phyloP scores from a whole-genome alignment of 192 early-diverging fungal species.

The Dimargaris cristalligena region DNA sequence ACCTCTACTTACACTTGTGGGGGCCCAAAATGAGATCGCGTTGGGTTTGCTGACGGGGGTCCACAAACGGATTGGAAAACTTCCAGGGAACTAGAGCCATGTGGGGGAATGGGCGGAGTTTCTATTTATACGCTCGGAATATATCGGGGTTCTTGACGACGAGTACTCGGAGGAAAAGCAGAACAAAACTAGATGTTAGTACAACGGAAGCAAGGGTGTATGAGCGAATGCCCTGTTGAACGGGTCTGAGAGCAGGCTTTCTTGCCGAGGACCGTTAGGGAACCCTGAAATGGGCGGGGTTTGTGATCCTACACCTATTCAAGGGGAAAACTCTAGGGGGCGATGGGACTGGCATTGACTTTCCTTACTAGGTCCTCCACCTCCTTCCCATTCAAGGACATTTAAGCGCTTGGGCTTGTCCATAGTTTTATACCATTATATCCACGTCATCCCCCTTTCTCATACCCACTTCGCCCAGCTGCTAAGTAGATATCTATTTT shows the following conservation, averaged over 20 bases:
- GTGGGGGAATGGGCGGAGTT: background rate
- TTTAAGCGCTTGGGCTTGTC: background rate
- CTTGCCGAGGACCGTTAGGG: background rate
- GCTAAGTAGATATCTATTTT: background rate
- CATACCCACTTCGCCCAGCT: background rate
- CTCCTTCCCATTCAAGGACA: background rate
- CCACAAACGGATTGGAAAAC: background rate
- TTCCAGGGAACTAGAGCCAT: slow-evolving; percentile 7
- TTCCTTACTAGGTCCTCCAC: background rate
- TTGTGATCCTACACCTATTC: background rate
- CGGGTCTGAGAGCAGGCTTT: background rate
- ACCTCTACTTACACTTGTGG: background rate
- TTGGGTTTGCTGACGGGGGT: background rate
- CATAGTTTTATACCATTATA: background rate
- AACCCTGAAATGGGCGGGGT: background rate
- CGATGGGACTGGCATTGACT: background rate
- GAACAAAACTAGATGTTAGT: background rate
- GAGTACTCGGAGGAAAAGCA: background rate
- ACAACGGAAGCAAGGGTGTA: background rate
- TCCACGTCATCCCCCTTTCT: background rate
- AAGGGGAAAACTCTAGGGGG: background rate
- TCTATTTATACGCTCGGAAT: background rate
- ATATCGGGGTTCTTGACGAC: background rate
- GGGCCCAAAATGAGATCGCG: background rate
- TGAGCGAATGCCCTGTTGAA: background rate